Evolutionary conservation across 306 rosid genomes (phyloP).

Genomic region (Dryas drummondii): DNA sequence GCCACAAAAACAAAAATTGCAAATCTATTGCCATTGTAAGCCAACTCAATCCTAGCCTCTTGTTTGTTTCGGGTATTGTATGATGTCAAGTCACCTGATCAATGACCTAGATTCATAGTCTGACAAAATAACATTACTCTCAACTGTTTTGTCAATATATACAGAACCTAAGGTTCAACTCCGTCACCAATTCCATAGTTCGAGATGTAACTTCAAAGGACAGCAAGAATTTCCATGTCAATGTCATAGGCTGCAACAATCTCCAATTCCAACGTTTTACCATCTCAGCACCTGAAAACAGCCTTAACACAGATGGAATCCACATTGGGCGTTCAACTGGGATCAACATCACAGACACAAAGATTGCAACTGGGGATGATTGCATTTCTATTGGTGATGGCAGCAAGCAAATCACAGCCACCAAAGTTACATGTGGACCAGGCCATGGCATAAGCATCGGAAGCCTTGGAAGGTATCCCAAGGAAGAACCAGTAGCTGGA

Average conservation of each 20-base stretch:
- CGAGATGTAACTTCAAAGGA: constrained; percentile 32
- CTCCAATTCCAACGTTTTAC: not conserved
- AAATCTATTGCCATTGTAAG: not conserved
- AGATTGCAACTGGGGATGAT: no score
- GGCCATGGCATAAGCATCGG: constrained; percentile 28
- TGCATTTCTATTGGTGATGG: constrained; percentile 40
- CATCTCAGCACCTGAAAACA: constrained; percentile 33
- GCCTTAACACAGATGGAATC: constrained; percentile 51
- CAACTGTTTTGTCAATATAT: not conserved
- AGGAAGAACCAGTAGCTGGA: constrained; percentile 20
- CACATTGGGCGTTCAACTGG: constrained; percentile 40
- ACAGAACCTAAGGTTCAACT: constrained; percentile 43
- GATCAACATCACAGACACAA: no score
- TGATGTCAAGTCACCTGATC: no score
- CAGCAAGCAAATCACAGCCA: constrained; percentile 17
- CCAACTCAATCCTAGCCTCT: no score
- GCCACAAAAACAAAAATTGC: not conserved
- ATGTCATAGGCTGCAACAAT: constrained; percentile 33
- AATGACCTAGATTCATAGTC: not conserved
- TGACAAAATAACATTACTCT: no score
- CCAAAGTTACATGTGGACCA: constrained; percentile 37
- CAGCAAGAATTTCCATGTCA: constrained; percentile 44
- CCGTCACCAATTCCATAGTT: constrained; percentile 26
- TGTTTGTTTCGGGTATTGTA: no score
- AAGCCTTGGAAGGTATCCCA: constrained; percentile 31